Conservation (phyloP, 2,329 filamentous ascomycete genomes). For the Fusarium compactum region DNA sequence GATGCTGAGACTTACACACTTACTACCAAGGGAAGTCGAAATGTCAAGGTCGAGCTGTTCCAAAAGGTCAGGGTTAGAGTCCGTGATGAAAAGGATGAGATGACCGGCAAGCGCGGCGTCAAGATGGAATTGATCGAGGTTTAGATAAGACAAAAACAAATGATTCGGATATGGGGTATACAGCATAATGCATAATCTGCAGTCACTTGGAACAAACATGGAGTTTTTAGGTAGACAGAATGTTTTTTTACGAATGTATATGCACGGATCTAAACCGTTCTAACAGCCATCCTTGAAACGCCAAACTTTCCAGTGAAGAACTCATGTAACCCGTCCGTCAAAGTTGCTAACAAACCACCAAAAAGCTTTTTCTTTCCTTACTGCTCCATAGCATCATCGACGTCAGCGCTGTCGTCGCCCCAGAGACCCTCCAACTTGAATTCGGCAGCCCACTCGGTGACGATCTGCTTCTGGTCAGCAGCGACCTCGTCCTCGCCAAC, state of each 20-base stretch:
- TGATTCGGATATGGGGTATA: slow-evolving; percentile 1
- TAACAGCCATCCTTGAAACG: slow-evolving; percentile 52
- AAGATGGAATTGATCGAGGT: slow-evolving; percentile 75
- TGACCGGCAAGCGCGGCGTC: slow-evolving; percentile 93
- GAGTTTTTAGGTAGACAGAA: slow-evolving; percentile 43
- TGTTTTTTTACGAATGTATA: slow-evolving; percentile 46
- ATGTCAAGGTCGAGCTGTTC: slow-evolving; percentile 82
- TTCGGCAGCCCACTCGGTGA: slow-evolving; percentile 92
- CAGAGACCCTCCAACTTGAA: slow-evolving; percentile 95
- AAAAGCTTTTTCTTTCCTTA: slow-evolving; percentile 45
- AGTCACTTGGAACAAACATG: slow-evolving; percentile 23
- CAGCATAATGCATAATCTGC: slow-evolving; percentile 32
- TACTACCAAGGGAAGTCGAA: slow-evolving; percentile 66
- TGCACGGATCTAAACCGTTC: slow-evolving; percentile 47
- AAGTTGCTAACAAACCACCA: slow-evolving; percentile 35
- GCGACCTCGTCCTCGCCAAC: slow-evolving; percentile 59
- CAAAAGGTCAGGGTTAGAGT: slow-evolving; percentile 91
- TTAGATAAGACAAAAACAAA: slow-evolving; percentile 9
- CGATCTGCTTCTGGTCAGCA: slow-evolving; percentile 84
- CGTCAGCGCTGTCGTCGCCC: slow-evolving; percentile 67
- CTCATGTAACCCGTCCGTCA: slow-evolving; percentile 46
- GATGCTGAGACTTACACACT: slow-evolving; percentile 89
- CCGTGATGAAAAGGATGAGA: slow-evolving; percentile 91
- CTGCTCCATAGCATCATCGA: slow-evolving; percentile 65
- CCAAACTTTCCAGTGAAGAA: slow-evolving; percentile 50